Evolutionary conservation across 2,329 filamentous ascomycete species (phyloP).

Genomic region (Fusarium algeriense): DNA sequence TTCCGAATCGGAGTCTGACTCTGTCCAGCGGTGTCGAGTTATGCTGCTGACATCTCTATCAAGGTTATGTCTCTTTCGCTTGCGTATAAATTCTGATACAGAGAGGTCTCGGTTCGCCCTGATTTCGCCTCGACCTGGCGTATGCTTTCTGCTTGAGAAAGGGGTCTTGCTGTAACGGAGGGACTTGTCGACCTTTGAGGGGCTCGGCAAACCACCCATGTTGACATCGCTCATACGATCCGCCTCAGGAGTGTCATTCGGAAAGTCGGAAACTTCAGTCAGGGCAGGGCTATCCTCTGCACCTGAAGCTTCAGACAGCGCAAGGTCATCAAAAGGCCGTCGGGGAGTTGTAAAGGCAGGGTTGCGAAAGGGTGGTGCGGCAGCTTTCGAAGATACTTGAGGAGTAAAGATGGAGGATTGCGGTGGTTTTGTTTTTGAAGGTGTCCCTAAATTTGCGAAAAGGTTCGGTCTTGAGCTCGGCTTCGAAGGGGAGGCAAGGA

Average conservation of each 20-base stretch:
- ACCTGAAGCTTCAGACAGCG: slow-evolving; percentile 67
- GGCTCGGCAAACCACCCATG: slow-evolving; percentile 60
- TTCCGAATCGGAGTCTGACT: slow-evolving; percentile 65
- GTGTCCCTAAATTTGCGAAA: slow-evolving; percentile 55
- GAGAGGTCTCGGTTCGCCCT: slow-evolving; percentile 58
- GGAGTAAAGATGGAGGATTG: slow-evolving; percentile 61
- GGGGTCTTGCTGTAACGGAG: slow-evolving; percentile 58
- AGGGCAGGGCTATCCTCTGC: slow-evolving; percentile 71
- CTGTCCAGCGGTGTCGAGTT: slow-evolving; percentile 59
- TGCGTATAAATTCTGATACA: slow-evolving; percentile 62
- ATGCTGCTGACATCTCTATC: slow-evolving; percentile 67
- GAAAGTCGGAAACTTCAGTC: slow-evolving; percentile 68
- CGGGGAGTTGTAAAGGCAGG: slow-evolving; percentile 74
- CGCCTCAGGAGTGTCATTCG: slow-evolving; percentile 65
- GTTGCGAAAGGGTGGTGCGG: slow-evolving; percentile 69
- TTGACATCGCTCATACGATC: slow-evolving; percentile 60
- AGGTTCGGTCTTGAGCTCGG: slow-evolving; percentile 50
- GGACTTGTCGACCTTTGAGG: slow-evolving; percentile 60
- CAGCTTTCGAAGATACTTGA: slow-evolving; percentile 55
- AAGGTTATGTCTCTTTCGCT: slow-evolving; percentile 64
- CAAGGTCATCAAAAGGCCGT: slow-evolving; percentile 65
- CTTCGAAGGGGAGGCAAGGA: slow-evolving; percentile 56
- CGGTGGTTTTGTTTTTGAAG: slow-evolving; percentile 58
- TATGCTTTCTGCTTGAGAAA: slow-evolving; percentile 55
- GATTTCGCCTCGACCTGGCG: slow-evolving; percentile 75